Evolutionary conservation across 192 early-diverging fungal genomes (phyloP), one percentile per base, ranked within the genome.

Genomic region (Umbelopsis ramanniana): DNA sequence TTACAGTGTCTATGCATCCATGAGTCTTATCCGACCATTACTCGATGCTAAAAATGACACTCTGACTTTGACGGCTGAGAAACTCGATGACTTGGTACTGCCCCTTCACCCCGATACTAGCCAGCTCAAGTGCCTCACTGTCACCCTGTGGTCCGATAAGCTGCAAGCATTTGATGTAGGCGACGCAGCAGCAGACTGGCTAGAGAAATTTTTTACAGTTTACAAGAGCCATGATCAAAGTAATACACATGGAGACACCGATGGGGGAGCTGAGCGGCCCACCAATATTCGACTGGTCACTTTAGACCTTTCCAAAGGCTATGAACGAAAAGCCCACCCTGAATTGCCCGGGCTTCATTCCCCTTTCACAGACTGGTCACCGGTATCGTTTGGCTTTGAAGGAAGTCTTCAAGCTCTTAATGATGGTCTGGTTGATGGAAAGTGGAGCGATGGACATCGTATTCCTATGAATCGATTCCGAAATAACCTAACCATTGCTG

Each of bases 81-180:
- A 24, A 21, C 68, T 72, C 26, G 38, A 33, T 0, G 24, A 63
- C 10, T 26, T 80, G 11, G 52, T 53, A 5, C 19, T 80, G 10
- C 75, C 79, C 4, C 68, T 80, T 8, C 50, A 67, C 21, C 79
- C 72, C 3, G 79, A 76, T 35, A 29, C 48, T 5, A 52, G 17
- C 15, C 33, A 24, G 7, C 29, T 75, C 52, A 53, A 72, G 19
- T 69, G 71, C 33, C 72, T 66, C 8, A 29, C 57, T 21, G 83
- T 82, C 22, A 69, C 21, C 19, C 66, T 89, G 5, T 87, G 83
- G 81, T 71, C 67, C 48, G 69, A 79, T 22, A 22, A 33, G 6
- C 68, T 91, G 5, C 73, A 71, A 26, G 88, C 82, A 1, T 76
- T 79, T n/a, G 89, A 92, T 71, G 74, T 93, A 67, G 92, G 92